Conservation (phyloP, 345 rosid genomes). For the Rubroshorea leprosula region DNA sequence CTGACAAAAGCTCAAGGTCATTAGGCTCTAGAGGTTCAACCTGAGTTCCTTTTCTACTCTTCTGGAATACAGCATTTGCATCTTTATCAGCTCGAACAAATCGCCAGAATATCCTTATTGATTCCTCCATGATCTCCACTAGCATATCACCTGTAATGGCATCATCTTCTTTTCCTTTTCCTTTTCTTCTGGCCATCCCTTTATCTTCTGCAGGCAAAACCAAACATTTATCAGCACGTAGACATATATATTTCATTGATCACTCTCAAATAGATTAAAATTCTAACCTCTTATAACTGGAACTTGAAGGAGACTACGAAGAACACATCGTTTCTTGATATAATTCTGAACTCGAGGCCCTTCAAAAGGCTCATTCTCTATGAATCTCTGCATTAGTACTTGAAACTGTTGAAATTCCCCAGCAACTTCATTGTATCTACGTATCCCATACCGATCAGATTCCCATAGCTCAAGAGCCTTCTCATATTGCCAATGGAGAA, state of each 20-base stretch:
- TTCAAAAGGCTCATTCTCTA: slow-evolving; percentile 78
- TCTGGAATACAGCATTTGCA: slow-evolving; percentile 30
- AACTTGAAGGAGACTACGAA: slow-evolving; percentile 84
- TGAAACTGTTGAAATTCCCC: slow-evolving; percentile 92
- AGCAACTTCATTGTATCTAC: slow-evolving; percentile 71
- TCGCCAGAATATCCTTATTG: slow-evolving; percentile 77
- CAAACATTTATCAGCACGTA: background rate
- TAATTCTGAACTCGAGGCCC: slow-evolving; percentile 75
- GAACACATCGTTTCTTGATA: slow-evolving; percentile 57
- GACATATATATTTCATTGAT: background rate
- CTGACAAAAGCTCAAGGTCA: slow-evolving; percentile 40
- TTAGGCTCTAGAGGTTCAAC: slow-evolving; percentile 54
- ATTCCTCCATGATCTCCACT: slow-evolving; percentile 87
- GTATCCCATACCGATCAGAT: slow-evolving; percentile 51
- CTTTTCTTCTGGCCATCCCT: slow-evolving; percentile 38
- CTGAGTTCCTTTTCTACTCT: slow-evolving; percentile 38
- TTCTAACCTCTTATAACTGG: slow-evolving; percentile 75
- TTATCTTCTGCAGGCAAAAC: slow-evolving; percentile 27
- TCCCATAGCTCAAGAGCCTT: slow-evolving; percentile 69
- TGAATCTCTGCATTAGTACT: slow-evolving; percentile 81
- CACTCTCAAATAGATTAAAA: too few species aligned
- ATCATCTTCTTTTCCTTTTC: slow-evolving; percentile 25
- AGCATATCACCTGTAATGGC: slow-evolving; percentile 51
- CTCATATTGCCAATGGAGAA: slow-evolving; percentile 90
- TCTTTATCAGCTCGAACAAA: slow-evolving; percentile 77